Evolutionary conservation across 2,329 filamentous ascomycete genomes (phyloP).

Genomic region (Botrytis cinerea): DNA sequence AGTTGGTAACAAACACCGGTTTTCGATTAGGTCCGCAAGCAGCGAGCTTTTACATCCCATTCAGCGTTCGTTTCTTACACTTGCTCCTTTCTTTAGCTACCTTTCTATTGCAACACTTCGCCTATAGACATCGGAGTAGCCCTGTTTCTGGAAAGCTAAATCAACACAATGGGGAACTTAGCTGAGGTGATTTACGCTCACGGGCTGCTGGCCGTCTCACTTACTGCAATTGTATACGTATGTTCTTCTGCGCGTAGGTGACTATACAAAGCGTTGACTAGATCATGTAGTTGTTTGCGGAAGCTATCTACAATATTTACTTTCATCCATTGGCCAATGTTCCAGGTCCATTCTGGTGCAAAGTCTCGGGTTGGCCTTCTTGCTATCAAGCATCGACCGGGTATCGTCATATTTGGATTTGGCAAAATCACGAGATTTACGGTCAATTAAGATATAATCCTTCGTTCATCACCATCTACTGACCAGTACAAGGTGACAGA

Average conservation of each 20-base stretch:
- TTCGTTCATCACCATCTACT: background rate
- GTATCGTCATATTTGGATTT: slow-evolving; percentile 41
- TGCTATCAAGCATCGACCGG: slow-evolving; percentile 42
- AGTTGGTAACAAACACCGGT: too few relatives aligned
- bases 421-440: slow-evolving; percentile 41
- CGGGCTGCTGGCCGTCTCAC: background rate
- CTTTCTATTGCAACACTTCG: too few relatives aligned
- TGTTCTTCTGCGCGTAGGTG: background rate
- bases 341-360: slow-evolving; percentile 34
- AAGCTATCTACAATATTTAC: slow-evolving; percentile 24
- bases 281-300: background rate
- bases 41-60: too few relatives aligned
- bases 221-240: background rate
- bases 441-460: slow-evolving; percentile 43
- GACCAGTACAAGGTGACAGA: background rate
- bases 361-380: slow-evolving; percentile 36
- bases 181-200: background rate
- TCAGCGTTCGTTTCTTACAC: too few relatives aligned
- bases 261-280: background rate
- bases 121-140: too few relatives aligned
- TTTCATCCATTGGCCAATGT: slow-evolving; percentile 25
- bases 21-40: too few relatives aligned
- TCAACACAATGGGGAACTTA: background rate
- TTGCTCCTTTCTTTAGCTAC: too few relatives aligned
- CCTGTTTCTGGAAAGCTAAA: too few relatives aligned